Evolutionary conservation across 805 yeast genomes (phyloP).

Genomic region (Lipomyces lipofer): DNA sequence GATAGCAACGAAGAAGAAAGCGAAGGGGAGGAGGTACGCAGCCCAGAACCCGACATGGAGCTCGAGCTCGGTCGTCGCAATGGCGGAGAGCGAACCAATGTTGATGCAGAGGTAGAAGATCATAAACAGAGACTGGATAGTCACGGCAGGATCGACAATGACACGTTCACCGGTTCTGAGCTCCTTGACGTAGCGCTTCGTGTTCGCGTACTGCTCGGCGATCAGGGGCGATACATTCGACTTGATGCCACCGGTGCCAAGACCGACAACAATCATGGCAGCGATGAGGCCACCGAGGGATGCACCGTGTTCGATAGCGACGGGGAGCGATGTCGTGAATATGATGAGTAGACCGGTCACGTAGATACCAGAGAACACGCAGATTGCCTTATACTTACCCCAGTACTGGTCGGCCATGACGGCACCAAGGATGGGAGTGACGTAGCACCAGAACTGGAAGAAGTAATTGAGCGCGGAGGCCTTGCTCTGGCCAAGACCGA

Average conservation of each 20-base stretch:
- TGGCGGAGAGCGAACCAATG: conserved; percentile 70
- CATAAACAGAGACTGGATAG: conserved; percentile 74
- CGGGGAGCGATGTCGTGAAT: conserved; percentile 69
- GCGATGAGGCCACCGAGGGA: conserved; percentile 64
- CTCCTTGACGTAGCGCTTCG: conserved; percentile 58
- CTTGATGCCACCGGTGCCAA: conserved; percentile 82
- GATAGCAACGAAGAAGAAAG: conserved; percentile 62
- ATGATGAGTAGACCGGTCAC: conserved; percentile 62
- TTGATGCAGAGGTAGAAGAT: conserved; percentile 75
- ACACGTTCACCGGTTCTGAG: conserved; percentile 65
- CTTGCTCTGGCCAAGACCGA: conserved; percentile 58
- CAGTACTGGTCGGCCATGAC: conserved; percentile 70
- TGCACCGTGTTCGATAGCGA: conserved; percentile 49
- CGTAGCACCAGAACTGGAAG: conserved; percentile 80
- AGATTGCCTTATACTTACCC: conserved; percentile 72
- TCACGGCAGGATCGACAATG: conserved; percentile 66
- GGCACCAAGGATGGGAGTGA: conserved; percentile 78
- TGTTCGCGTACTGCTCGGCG: conserved; percentile 70
- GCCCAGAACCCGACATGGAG: conserved; percentile 59
- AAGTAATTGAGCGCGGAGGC: conserved; percentile 74
- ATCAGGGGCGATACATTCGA: conserved; percentile 73
- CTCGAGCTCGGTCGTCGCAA: conserved; percentile 77
- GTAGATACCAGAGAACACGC: conserved; percentile 59
- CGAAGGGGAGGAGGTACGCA: conserved; percentile 65
- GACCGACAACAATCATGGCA: conserved; percentile 61